Conservation (phyloP, 495 filamentous ascomycete species). For the Annulohypoxylon bovei region DNA sequence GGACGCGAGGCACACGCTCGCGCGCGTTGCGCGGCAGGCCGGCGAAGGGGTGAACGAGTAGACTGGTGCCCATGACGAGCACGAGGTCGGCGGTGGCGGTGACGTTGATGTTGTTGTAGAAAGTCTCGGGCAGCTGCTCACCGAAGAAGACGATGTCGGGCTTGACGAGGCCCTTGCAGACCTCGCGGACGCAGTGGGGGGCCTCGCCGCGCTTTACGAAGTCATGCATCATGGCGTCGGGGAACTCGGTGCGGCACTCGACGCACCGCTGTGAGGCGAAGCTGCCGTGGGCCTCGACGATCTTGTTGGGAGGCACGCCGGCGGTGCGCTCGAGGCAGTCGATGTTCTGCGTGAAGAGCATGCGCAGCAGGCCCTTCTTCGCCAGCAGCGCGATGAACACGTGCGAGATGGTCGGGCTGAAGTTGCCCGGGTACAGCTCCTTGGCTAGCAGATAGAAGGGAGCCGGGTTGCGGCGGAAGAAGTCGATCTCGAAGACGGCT, state of each 20-base stretch:
- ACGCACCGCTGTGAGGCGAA: constrained; percentile 92
- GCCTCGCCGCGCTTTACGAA: constrained; percentile 70
- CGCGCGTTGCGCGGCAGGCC: constrained; percentile 72
- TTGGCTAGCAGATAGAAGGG: constrained; percentile 93
- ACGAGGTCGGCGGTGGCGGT: constrained; percentile 76
- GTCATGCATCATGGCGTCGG: constrained; percentile 75
- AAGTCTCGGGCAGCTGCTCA: constrained; percentile 73
- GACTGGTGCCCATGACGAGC: constrained; percentile 91
- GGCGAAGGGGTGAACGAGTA: constrained; percentile 91
- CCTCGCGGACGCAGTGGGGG: constrained; percentile 66
- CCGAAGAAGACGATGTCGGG: constrained; percentile 98
- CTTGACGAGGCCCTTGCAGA: constrained; percentile 87
- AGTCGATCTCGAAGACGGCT: constrained; percentile 84
- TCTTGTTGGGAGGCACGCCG: constrained; percentile 80
- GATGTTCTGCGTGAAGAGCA: constrained; percentile 97
- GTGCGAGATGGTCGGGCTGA: constrained; percentile 75
- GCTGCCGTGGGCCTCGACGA: constrained; percentile 94
- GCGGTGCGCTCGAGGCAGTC: constrained; percentile 92
- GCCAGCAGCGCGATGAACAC: constrained; percentile 78
- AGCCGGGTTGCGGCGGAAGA: constrained; percentile 82
- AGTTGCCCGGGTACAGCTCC: constrained; percentile 93
- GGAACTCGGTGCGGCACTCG: constrained; percentile 78
- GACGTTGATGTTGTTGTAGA: constrained; percentile 67
- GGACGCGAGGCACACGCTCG: constrained; percentile 73
- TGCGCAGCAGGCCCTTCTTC: constrained; percentile 78